A percentile compares a stretch with the other conserved stretches of the same genome.
Evolutionary conservation across 768 basidiomycete genomes (phyloP).

Genomic region (Mycena capillaripes): DNA sequence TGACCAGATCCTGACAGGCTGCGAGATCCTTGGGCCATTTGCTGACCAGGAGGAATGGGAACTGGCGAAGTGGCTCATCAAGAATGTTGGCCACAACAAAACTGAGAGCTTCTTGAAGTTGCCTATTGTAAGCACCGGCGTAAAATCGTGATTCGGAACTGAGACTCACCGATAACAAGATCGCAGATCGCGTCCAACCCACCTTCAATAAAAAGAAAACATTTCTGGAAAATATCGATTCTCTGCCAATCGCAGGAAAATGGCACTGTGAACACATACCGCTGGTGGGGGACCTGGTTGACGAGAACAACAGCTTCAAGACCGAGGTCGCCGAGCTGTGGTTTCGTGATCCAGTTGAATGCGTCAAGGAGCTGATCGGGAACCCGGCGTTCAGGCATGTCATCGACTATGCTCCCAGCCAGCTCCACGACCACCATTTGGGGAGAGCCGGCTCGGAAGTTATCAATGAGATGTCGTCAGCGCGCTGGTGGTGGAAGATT

Average conservation of each 20-base stretch:
- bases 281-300: neutral
- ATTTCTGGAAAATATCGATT: constrained; percentile 37
- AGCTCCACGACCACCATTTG: neutral
- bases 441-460: neutral
- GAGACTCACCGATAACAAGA: neutral
- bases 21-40: neutral
- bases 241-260: constrained; percentile 28
- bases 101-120: constrained; percentile 30
- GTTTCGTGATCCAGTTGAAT: constrained; percentile 39
- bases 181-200: neutral
- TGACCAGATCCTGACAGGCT: neutral
- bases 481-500: neutral
- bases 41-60: neutral
- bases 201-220: constrained; percentile 40
- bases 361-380: constrained; percentile 38
- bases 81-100: constrained; percentile 31
- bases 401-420: neutral
- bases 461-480: neutral
- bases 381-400: constrained; percentile 31
- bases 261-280: constrained; percentile 36
- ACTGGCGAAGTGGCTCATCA: neutral
- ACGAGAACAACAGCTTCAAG: constrained; percentile 15
- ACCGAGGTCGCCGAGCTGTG: constrained; percentile 39
- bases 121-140: constrained; percentile 1
- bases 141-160: too few species aligned